A percentile compares a stretch with the other conserved stretches of the same genome.
Evolutionary conservation across 148 eudicot genomes (phyloP).

Genomic region (Dysphania ambrosioides): DNA sequence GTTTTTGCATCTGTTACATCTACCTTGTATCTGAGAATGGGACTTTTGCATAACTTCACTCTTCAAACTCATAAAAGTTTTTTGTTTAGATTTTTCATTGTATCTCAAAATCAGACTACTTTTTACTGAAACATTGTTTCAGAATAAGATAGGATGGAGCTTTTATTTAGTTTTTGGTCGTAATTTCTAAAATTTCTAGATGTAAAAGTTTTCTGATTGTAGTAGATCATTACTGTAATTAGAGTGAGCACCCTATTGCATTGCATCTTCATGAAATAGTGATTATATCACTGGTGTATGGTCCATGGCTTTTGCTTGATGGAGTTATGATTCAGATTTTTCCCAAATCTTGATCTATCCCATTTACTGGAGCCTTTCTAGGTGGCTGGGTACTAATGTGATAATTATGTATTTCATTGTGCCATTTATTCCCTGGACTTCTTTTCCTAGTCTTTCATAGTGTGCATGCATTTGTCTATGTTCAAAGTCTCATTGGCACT

Average conservation of each 20-base stretch:
- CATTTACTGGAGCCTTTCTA: not conserved
- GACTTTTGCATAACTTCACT: not conserved
- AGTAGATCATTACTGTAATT: not conserved
- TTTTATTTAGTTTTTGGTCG: not conserved
- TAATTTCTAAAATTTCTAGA: not conserved
- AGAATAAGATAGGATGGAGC: not conserved
- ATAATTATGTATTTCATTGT: not conserved
- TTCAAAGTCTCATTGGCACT: not conserved
- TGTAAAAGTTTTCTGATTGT: not conserved
- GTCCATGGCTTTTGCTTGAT: not conserved
- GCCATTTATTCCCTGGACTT: not conserved
- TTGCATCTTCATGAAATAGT: not conserved
- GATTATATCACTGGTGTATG: not conserved
- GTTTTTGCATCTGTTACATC: constrained; percentile 34
- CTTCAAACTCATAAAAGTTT: not conserved
- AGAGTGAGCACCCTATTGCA: not conserved
- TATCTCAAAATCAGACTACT: not conserved
- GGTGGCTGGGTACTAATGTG: not conserved
- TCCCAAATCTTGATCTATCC: not conserved
- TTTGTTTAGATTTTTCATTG: not conserved
- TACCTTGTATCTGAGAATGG: constrained; percentile 6
- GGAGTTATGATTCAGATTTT: not conserved
- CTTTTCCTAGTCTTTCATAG: not conserved
- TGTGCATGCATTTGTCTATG: not conserved
- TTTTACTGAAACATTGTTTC: not conserved